phyloP scores from a whole-genome alignment of 257 asterid genomes.

The Ligustrum vulgare region DNA sequence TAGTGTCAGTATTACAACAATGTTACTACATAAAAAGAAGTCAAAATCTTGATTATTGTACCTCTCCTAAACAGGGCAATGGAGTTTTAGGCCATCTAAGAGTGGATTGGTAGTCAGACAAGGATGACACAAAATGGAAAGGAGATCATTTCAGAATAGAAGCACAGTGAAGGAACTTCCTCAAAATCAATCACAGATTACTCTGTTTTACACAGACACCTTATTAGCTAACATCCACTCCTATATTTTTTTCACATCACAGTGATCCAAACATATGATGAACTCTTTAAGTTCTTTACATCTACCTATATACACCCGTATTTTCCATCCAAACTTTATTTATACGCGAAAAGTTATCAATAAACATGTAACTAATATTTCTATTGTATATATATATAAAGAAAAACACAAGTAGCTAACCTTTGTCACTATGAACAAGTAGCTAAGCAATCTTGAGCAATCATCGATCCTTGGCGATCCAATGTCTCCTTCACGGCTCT shows the following conservation, averaged over 20 bases:
- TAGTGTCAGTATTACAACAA: too few species aligned
- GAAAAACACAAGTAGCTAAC: not conserved
- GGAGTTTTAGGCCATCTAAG: not conserved
- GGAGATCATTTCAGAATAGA: not conserved
- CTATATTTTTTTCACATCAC: not conserved
- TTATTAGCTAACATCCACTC: not conserved
- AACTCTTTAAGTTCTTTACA: not conserved
- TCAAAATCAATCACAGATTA: not conserved
- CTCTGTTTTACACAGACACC: not conserved
- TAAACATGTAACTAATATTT: not conserved
- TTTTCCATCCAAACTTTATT: slow-evolving; percentile 2
- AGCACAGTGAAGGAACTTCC: not conserved
- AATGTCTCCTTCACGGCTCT: slow-evolving; percentile 56
- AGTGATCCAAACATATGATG: not conserved
- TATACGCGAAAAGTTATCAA: not conserved
- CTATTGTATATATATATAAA: not conserved
- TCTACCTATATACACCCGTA: not conserved
- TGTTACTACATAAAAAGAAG: not conserved
- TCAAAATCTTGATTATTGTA: not conserved
- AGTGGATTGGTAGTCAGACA: not conserved
- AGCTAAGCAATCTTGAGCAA: slow-evolving; percentile 63
- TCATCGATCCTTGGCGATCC: slow-evolving; percentile 40
- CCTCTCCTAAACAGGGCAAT: not conserved
- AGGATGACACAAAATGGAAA: not conserved
- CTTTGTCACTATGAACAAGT: slow-evolving; percentile 49